Conservation (phyloP, 2,329 filamentous ascomycete genomes). For the Beauveria brongniartii region DNA sequence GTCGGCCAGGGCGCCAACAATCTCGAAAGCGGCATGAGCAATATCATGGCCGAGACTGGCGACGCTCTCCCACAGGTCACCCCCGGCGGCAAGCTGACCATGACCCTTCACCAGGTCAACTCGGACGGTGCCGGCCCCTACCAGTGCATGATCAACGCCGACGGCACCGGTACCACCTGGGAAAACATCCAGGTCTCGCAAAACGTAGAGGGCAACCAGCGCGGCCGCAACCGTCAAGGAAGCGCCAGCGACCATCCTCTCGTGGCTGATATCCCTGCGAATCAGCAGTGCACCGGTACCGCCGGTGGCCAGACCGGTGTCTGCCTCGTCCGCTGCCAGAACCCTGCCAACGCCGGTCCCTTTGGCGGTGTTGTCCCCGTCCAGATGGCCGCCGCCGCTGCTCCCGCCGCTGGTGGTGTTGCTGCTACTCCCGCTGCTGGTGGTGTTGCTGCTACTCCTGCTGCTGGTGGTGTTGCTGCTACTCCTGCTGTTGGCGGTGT, state of each 20-base stretch:
- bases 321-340: conserved; percentile 57
- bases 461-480: background rate
- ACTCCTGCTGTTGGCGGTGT: background rate
- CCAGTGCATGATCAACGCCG: conserved; percentile 55
- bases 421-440: background rate
- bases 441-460: background rate
- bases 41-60: conserved; percentile 51
- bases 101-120: conserved; percentile 62
- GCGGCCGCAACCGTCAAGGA: conserved; percentile 35
- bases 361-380: conserved; percentile 55
- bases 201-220: conserved; percentile 21
- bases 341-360: conserved; percentile 50
- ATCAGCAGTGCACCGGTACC: conserved; percentile 49
- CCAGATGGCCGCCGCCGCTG: conserved; percentile 29
- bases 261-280: conserved; percentile 47
- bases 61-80: conserved; percentile 50
- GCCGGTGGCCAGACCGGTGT: conserved; percentile 51
- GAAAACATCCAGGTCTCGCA: conserved; percentile 43
- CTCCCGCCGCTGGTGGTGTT: conserved; percentile 13
- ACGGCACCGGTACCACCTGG: conserved; percentile 48
- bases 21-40: conserved; percentile 45
- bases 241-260: conserved; percentile 40
- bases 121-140: conserved; percentile 59
- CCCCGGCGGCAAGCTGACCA: conserved; percentile 46
- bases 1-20: conserved; percentile 48